Base-by-base conservation (phyloP, 2,329 filamentous ascomycete genomes). In the Chaetomiaceae sp. region DNA sequence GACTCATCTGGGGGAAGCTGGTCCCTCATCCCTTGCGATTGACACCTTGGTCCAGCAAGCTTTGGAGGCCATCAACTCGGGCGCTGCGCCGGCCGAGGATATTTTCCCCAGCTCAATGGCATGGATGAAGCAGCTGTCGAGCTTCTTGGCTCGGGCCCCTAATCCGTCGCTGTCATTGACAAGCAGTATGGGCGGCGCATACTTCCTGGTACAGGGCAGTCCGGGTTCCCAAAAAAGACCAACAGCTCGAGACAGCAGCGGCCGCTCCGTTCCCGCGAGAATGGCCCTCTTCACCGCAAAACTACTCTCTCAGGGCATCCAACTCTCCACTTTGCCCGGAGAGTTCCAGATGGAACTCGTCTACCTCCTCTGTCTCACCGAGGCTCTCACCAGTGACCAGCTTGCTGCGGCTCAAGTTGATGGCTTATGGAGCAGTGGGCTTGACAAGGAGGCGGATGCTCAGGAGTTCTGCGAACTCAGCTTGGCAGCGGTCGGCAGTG, bases 161-260 rank as follows among this genome's bases (percentile, higher is more conserved):
- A 77, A 79, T 50, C 70, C 77, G 5, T 82, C 87, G 0, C 66
- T 95, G 3, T 79, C 87, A 0, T 77, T 95, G 4, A 87, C 84
- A 2, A 90, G 82, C 59, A 75, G 74, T 19, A 69, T 95, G 6
- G 81, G 79, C 0, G 88, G 88, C 3, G 79, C 79, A 1, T 76
- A 86, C 6, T 81, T 84, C 53, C 66, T 95, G 3, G 71, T 84
- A 0, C 61, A 68, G 10, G 53, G 58, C 4, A 45, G 60, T 0
- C 44, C 59, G 20, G 54, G 49, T 37, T 50, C 52, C n/a, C n/a
- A 47, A 32, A 15, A 38, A 2, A 47, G 34, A 2, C 11, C 57
- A 6, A 51, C 54, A 47, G 60, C 68, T 26, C 73, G 83, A 35
- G 89, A 95, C 60, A 69, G 75, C 4, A 76, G 78, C 53, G 86